Evolutionary conservation across 805 yeast genomes (phyloP), one percentile per base, ranked within the genome.

Genomic region (Metschnikowia vanudenii): DNA sequence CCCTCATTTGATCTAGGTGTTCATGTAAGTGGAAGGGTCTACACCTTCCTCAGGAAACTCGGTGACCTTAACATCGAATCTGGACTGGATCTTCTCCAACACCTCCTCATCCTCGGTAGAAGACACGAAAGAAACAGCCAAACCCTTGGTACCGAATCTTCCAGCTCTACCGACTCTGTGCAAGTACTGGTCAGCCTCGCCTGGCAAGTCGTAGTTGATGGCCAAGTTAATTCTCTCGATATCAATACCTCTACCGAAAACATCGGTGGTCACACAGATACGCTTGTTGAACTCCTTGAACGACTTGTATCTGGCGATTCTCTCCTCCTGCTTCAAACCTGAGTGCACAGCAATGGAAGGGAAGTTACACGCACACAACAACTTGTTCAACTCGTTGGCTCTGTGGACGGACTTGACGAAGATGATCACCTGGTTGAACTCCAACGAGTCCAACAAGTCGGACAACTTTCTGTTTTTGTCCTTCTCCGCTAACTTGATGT

Each of bases 121-220:
- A 36, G 94, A 78, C 45, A 94, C 94, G 56, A 92, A 88, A 35
- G 97, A 88, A 49, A 94, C 80, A 44, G 97, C 96, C 61, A 94
- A 82, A 76, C 99, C 99, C 77, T 92, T 92, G 67, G 99, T 92
- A 78, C 99, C 99, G 63, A 92, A 92, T 81, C 99, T 91, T 75
- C 99, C 99, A 58, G 99, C 99, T 82, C 99, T 90, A 66, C 99
- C 99, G 54, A 92, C 99, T 78, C 99, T 89, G 78, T 92, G 99
- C 68, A 92, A 81, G 74, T 94, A 92, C 73, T 94, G 97, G 72
- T 92, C 98, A 55, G 98, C 96, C 75, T 91, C 97, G 56, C 72
- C 77, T 60, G 99, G 97, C 77, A 92, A 76, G 73, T 92, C 99
- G 73, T 92, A 92, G 79, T 92, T 94, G 78, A 92, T 90, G 52